These are phyloP conservation scores for Eucalyptus guilfoylei DNA, from an alignment of 345 rosid genomes.

Conservation along the genomic window DNA sequence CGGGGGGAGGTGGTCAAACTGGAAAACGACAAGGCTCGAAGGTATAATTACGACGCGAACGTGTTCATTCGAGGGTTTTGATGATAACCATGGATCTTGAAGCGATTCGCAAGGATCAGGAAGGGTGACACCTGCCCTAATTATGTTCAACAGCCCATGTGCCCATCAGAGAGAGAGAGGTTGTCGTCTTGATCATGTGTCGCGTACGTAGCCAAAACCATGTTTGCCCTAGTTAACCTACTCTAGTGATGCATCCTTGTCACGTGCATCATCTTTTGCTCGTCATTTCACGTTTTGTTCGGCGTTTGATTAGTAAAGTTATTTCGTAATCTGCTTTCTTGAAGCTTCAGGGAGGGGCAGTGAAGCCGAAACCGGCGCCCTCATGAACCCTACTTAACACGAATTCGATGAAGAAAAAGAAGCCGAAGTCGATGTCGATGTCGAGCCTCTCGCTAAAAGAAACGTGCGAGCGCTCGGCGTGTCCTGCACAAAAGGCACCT, in stretches of 20 bases:
- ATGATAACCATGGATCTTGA: neutral
- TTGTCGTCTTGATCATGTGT: neutral
- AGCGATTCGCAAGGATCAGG: neutral
- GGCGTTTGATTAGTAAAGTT: neutral
- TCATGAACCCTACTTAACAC: neutral
- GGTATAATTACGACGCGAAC: neutral
- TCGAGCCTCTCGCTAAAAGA: neutral
- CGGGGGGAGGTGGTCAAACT: neutral
- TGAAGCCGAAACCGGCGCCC: neutral
- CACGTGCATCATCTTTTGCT: neutral
- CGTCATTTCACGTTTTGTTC: neutral
- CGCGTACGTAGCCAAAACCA: neutral
- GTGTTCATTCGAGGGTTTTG: neutral
- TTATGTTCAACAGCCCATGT: neutral
- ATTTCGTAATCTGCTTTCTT: neutral
- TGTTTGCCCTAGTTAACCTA: neutral
- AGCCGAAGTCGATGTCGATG: neutral
- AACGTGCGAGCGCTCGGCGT: neutral
- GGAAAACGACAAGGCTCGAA: neutral
- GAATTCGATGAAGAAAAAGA: neutral
- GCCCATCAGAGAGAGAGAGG: neutral
- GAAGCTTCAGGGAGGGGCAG: neutral
- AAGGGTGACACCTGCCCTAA: neutral
- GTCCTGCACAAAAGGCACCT: neutral
- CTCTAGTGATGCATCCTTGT: neutral